Percentiles rank a stretch among this genome's conserved stretches.
Conservation (phyloP, 2,329 filamentous ascomycete genomes). For the Macrophomina phaseolina region DNA sequence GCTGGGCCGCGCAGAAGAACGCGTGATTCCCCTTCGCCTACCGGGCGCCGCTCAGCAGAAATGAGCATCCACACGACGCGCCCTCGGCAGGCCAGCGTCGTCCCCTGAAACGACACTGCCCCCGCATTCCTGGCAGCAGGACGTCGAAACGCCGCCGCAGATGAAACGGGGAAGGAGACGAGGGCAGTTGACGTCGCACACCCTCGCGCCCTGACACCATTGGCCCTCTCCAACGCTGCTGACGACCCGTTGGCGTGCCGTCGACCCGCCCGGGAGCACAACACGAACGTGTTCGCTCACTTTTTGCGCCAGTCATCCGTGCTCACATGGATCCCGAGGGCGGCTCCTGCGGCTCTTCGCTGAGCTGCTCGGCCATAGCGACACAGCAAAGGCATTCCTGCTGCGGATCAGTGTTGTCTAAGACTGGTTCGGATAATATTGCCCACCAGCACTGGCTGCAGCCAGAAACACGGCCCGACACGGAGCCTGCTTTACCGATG, state of each 20-base stretch:
- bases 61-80: neutral
- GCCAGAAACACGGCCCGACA: neutral
- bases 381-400: neutral
- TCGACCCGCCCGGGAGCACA: neutral
- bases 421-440: neutral
- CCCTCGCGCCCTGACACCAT: conserved; percentile 5
- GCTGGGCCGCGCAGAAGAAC: neutral
- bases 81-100: conserved; percentile 1
- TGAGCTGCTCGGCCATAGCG: neutral
- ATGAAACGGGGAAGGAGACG: neutral
- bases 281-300: neutral
- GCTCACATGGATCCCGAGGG: neutral
- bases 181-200: neutral
- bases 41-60: neutral
- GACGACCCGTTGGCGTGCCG: neutral
- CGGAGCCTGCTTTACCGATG: neutral
- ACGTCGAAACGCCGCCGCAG: conserved; percentile 11
- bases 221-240: neutral
- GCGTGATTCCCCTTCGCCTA: conserved; percentile 2
- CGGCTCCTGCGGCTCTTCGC: neutral
- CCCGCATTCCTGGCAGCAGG: conserved; percentile 15
- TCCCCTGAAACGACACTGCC: conserved; percentile 9
- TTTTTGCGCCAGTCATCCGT: neutral
- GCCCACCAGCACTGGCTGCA: no score
- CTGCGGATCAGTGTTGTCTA: neutral